Conservation (phyloP, 1,139 yeast genomes). For the Yamadazyma buinensis region DNA sequence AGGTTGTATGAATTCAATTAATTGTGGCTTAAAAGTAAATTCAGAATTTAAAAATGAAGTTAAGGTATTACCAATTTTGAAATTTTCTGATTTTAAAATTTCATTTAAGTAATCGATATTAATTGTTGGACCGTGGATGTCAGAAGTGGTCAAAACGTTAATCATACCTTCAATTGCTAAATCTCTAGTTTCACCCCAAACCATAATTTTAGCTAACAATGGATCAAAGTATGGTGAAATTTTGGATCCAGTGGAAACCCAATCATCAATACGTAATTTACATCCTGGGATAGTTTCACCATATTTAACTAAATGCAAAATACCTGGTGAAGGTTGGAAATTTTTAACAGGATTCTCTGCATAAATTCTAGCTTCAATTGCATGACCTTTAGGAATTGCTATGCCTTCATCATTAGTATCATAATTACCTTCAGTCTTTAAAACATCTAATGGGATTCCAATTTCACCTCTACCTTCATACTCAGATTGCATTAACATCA, state of each 20-base stretch:
- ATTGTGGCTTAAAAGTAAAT: conserved; percentile 21
- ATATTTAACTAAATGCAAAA: conserved; percentile 24
- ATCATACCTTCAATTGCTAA: conserved; percentile 21
- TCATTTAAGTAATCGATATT: conserved; percentile 26
- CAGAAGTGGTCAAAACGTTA: conserved; percentile 17
- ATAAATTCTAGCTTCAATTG: conserved; percentile 33
- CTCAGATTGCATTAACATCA: conserved; percentile 32
- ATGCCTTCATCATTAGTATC: conserved; percentile 10
- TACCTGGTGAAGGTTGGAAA: conserved; percentile 36
- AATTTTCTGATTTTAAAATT: conserved; percentile 20
- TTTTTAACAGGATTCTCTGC: conserved; percentile 34
- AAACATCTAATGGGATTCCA: conserved; percentile 20
- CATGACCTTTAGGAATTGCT: conserved; percentile 31
- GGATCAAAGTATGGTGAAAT: conserved; percentile 38
- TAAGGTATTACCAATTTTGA: conserved; percentile 21
- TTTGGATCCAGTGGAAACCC: conserved; percentile 32
- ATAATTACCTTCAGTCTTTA: conserved; percentile 13
- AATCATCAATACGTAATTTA: conserved; percentile 29
- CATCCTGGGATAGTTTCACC: conserved; percentile 10
- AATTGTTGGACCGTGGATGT: conserved; percentile 28
- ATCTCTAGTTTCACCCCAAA: conserved; percentile 27
- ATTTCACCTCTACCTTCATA: conserved; percentile 19
- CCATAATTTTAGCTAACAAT: conserved; percentile 32
- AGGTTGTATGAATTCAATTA: conserved; percentile 25
- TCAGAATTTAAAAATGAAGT: conserved; percentile 21